Base-by-base conservation (phyloP, 2,329 filamentous ascomycete species). In the Torrubiellomyces zombiae region DNA sequence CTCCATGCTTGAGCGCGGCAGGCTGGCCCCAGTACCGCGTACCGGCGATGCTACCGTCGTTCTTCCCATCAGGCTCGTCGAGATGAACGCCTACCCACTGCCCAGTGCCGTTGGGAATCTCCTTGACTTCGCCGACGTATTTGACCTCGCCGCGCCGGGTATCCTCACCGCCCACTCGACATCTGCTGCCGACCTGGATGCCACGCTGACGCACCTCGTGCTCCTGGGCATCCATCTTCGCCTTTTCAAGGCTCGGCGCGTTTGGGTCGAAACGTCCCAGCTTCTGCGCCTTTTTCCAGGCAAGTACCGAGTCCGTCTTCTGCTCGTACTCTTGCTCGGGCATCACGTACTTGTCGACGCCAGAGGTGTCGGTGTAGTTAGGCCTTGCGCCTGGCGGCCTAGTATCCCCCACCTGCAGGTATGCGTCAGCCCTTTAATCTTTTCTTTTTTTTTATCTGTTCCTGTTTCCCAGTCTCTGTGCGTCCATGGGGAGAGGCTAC, bases 221-320 rank as follows among this genome's bases (percentile, higher is more conserved):
- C 36, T 73, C 62, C 20, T 75, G 63, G 19, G 74, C 73, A 10
- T 67, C 63, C 29, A 78, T 57, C 47, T 79, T 79, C 34, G 79
- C 67, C 44, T 80, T 63, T 45, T 83, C 75, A 13, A 77, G 67
- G 31, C 62, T 69, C 11, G 78, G 72, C 6, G 83, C 81, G 38
- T 75, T 63, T 9, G 89, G 89, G 45, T 95, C 82, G 53, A 98
- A 98, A 18, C 89, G 80, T 25, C 89, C 89, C n/a, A 95, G 68
- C 48, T 91, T 85, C 50, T 93, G 75, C n/a, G 72, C 60, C 55
- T 80, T 86, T 56, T 98, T 98, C 83, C 83, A 95, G 5, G 85
- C 80, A 14, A 94, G 67, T 9, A 98, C 89, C 4, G 78, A 86
- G 52, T 94, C 81, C 21, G 72, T 61, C 44, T 85, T 82, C 42